phyloP scores from a whole-genome alignment of 148 eudicot genomes.

The Rhododendron molle region DNA sequence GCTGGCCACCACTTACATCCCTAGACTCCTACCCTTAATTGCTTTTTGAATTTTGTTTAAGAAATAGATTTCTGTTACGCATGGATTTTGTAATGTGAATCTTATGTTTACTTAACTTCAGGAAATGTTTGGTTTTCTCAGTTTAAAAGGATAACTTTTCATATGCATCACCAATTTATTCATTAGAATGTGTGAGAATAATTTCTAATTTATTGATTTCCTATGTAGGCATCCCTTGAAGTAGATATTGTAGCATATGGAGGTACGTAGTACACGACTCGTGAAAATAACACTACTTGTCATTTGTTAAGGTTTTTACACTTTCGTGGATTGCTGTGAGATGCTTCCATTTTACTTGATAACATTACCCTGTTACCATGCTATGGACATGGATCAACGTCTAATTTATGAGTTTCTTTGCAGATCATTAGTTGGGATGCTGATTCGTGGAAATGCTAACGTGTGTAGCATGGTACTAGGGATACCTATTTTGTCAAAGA shows the following conservation, averaged over 20 bases:
- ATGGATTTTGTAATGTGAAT: background rate
- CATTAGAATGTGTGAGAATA: background rate
- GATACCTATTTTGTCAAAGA: background rate
- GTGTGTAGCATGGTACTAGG: too few species aligned
- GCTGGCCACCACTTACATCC: background rate
- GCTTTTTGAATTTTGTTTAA: background rate
- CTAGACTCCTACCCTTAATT: background rate
- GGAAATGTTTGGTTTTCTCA: background rate
- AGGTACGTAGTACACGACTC: constrained; percentile 35
- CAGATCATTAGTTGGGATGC: background rate
- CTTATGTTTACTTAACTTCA: background rate
- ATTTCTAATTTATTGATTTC: background rate
- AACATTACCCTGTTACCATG: background rate
- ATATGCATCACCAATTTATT: background rate
- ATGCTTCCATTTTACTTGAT: background rate
- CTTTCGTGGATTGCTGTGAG: background rate
- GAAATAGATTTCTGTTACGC: background rate
- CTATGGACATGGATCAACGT: background rate
- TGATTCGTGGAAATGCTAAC: background rate
- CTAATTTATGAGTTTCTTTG: background rate
- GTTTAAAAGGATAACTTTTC: constrained; percentile 5
- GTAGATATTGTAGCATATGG: constrained; percentile 97
- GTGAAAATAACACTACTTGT: background rate
- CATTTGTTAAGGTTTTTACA: background rate
- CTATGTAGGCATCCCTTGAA: constrained; percentile 62